Percentiles rank a stretch among this genome's conserved stretches.
Evolutionary conservation across 148 eudicot species (phyloP).

Genomic region (Mesembryanthemum crystallinum): DNA sequence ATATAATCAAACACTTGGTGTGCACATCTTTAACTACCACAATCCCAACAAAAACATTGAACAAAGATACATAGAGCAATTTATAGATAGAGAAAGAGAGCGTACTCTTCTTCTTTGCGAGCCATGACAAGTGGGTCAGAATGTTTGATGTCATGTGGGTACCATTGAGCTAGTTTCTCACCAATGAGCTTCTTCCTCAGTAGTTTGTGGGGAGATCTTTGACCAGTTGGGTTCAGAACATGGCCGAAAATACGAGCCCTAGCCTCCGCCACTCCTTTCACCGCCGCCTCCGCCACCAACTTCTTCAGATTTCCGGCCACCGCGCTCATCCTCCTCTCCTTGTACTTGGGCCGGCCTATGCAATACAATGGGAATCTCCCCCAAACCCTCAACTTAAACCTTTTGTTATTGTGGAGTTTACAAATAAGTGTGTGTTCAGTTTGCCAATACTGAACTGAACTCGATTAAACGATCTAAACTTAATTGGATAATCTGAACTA

Average conservation of each 20-base stretch:
- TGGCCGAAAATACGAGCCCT: constrained; percentile 87
- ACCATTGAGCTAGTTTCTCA: constrained; percentile 74
- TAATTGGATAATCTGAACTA: no score
- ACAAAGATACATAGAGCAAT: background rate
- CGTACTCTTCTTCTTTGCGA: constrained; percentile 54
- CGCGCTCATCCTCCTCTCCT: constrained; percentile 37
- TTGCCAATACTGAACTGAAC: no score
- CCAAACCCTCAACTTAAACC: no score
- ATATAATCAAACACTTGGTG: constrained; percentile 18
- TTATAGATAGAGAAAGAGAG: constrained; percentile 7
- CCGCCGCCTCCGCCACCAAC: constrained; percentile 54
- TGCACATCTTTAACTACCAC: background rate
- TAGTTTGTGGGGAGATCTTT: constrained; percentile 72
- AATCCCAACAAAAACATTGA: background rate
- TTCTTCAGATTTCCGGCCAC: constrained; percentile 46
- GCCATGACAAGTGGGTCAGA: constrained; percentile 75
- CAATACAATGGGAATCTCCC: no score
- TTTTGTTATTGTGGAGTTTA: no score
- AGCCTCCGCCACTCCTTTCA: constrained; percentile 61
- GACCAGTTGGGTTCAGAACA: constrained; percentile 65
- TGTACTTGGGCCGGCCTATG: no score
- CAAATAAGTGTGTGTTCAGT: no score
- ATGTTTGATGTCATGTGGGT: constrained; percentile 63
- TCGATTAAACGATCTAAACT: no score
- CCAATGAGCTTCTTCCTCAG: constrained; percentile 84